A percentile compares a stretch with the other conserved stretches of the same genome.
phyloP scores from a whole-genome alignment of 805 yeast species.

The Starmerella asiatica region DNA sequence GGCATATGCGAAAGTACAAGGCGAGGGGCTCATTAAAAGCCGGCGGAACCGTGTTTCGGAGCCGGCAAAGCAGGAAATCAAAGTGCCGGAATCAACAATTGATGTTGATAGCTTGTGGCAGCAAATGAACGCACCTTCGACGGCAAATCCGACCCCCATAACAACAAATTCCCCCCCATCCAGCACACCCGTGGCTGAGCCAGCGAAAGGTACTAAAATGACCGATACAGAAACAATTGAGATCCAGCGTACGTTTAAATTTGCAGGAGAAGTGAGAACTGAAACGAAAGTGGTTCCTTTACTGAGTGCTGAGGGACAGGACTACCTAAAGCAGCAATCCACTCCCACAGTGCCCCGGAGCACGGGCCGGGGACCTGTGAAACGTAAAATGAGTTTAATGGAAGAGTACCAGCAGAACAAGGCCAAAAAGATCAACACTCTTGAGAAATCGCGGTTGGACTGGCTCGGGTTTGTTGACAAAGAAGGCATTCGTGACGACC shows the following conservation, averaged over 20 bases:
- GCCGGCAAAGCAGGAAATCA: constrained; percentile 13
- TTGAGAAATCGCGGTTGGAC: constrained; percentile 85
- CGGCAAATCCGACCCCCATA: background rate
- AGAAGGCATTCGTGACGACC: constrained; percentile 70
- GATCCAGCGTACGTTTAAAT: constrained; percentile 66
- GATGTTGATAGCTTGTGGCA: constrained; percentile 45
- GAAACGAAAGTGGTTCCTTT: constrained; percentile 69
- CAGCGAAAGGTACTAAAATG: background rate
- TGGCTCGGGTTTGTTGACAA: constrained; percentile 92
- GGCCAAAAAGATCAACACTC: constrained; percentile 70
- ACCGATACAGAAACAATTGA: constrained; percentile 40
- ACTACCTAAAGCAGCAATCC: constrained; percentile 40
- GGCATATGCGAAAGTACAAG: constrained; percentile 41
- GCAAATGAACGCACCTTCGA: constrained; percentile 41
- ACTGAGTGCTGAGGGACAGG: constrained; percentile 76
- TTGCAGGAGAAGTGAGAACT: constrained; percentile 72
- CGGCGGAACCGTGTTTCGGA: constrained; percentile 39
- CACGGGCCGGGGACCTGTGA: constrained; percentile 26
- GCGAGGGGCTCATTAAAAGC: constrained; percentile 60
- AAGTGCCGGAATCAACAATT: constrained; percentile 26
- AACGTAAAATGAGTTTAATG: constrained; percentile 63
- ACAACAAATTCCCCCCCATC: background rate
- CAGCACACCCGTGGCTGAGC: background rate
- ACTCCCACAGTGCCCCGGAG: background rate
- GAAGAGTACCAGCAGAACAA: constrained; percentile 57